Conservation (phyloP, 2,329 filamentous ascomycete species). For the Stagonosporopsis cucurbitacearum region DNA sequence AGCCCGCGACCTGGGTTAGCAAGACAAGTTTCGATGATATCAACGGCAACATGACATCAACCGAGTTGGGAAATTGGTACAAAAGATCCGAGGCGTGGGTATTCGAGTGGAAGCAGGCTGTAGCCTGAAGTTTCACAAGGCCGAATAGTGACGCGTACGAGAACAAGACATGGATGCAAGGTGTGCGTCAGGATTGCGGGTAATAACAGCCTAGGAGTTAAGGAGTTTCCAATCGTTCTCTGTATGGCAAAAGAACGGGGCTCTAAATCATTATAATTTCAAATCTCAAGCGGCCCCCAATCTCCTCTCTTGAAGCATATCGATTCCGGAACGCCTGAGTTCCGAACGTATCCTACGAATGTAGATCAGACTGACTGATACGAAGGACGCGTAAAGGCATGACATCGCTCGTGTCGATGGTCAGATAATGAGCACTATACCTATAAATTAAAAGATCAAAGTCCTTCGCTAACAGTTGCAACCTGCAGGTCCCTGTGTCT, state of each 20-base stretch:
- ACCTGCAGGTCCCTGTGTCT: conserved; percentile 63
- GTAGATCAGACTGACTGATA: conserved; percentile 20
- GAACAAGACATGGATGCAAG: not conserved
- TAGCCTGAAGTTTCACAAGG: not conserved
- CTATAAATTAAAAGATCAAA: conserved; percentile 16
- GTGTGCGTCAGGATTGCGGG: not conserved
- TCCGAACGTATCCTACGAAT: conserved; percentile 31
- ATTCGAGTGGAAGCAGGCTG: conserved; percentile 6
- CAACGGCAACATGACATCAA: conserved; percentile 21
- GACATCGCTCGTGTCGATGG: conserved; percentile 11
- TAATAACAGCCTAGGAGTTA: not conserved
- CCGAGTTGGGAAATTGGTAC: conserved; percentile 10
- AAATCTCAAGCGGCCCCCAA: conserved; percentile 41
- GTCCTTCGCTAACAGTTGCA: conserved; percentile 66
- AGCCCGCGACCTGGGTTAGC: conserved; percentile 19
- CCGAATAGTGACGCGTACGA: not conserved
- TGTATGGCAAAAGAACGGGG: conserved; percentile 9
- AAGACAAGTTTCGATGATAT: not conserved
- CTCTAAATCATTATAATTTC: conserved; percentile 38
- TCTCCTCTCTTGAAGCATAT: conserved; percentile 34
- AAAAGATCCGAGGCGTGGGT: conserved; percentile 7
- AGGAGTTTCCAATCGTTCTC: not conserved
- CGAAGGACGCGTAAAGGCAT: conserved; percentile 8
- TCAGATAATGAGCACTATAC: conserved; percentile 14
- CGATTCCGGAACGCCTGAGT: conserved; percentile 36